Evolutionary conservation across 2,329 filamentous ascomycete genomes (phyloP), one percentile per base, ranked within the genome.

Genomic region (Colletotrichum navitas): DNA sequence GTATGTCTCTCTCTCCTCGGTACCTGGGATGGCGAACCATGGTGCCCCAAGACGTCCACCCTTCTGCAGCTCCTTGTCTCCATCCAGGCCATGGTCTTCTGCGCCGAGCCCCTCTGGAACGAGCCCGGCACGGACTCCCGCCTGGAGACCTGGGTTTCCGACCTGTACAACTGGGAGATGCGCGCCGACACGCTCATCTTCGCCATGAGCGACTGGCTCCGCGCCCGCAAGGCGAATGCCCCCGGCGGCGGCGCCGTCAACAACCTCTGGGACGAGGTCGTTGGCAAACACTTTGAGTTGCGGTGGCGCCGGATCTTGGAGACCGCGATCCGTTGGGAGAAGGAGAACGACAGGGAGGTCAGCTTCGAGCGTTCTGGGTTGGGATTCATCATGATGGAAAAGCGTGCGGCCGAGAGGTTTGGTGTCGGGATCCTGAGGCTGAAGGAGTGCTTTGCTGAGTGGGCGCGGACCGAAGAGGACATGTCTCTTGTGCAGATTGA

Each of bases 81-180:
- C 36, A 86, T 90, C 63, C 88, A 90, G 74, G 82, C 83, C 39
- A 88, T 90, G 87, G 84, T 90, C 26, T 82, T 90, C 59, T 87
- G 83, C 73, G 83, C 85, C 21, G 74, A 87, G 60, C 88, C 88
- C 1, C 86, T 80, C 76, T 85, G 83, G 80, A 90, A 89, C 75
- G 87, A 90, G 76, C 88, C 88, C 0, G 84, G 82, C 2, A 76
- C 79, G 16, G 80, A 82, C 61, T 24, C 16, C 34, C 1, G 21
- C 12, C 56, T 43, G 6, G 61, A 77, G 60, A 66, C 74, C 26
- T 18, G 29, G 2, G 45, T 65, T 4, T 77, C 78, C 6, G 74
- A 76, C 2, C 24, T 59, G 5, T 83, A 83, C 74, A 82, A 80
- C 63, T 59, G 68, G 8, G 41, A 58, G 1, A 73, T 81, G 18